A percentile compares a stretch with the other conserved stretches of the same genome.
phyloP scores from a whole-genome alignment of 208 protist genomes.

The Strigomonas galati region DNA sequence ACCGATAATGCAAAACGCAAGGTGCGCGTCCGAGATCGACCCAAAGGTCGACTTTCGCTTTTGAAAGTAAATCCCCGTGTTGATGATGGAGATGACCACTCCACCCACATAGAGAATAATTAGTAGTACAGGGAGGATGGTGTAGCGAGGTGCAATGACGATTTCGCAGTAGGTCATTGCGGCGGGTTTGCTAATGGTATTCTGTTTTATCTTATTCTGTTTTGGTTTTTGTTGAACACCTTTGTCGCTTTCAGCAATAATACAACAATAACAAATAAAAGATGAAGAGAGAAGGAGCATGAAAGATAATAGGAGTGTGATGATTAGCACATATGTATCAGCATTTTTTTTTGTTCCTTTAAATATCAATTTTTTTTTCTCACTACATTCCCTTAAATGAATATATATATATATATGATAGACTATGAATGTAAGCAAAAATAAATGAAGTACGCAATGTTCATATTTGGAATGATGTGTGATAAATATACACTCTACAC shows the following conservation, averaged over 20 bases:
- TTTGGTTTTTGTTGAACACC: background rate
- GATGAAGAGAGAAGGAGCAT: background rate
- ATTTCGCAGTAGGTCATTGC: conserved; percentile 18
- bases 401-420: too few species aligned
- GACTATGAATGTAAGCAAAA: too few species aligned
- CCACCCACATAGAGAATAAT: conserved; percentile 42
- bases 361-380: too few species aligned
- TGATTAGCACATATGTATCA: too few species aligned
- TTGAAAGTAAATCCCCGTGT: conserved; percentile 46
- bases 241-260: conserved; percentile 6
- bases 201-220: conserved; percentile 13
- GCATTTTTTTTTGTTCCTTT: background rate
- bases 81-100: conserved; percentile 35
- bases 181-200: background rate
- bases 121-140: conserved; percentile 30
- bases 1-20: conserved; percentile 53
- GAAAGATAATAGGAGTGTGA: background rate
- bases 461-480: too few species aligned
- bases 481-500: background rate
- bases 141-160: conserved; percentile 19
- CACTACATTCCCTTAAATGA: too few species aligned
- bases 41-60: conserved; percentile 22
- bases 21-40: conserved; percentile 33
- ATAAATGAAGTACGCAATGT: too few species aligned
- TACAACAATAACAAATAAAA: background rate